Base-by-base conservation (phyloP, 108 stramenopile genomes). In the Schizochytrium sp. region DNA sequence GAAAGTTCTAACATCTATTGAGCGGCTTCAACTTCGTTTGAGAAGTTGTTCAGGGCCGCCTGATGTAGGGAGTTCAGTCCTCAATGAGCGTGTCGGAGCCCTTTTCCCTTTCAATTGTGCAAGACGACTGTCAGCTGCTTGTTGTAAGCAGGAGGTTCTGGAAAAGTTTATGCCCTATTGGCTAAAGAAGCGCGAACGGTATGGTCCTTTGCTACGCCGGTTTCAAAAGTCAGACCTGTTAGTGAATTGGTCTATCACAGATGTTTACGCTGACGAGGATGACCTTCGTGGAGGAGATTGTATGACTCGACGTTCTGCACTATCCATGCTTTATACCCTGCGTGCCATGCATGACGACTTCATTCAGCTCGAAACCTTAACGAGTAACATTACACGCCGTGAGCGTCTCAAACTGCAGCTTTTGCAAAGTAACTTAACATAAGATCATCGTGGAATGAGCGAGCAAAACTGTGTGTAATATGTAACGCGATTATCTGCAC, bases 241-340 rank as follows among this genome's bases (percentile, higher is more conserved):
- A n/a, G 76, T 55, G 5, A 83, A 83, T 50, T 83, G 76, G 76
- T 50, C 76, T n/a, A 83, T 40, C n/a, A 55, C 76, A 83, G 76
- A 83, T 5, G 10, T 49, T 7, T 55, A 55, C 28, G 47, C 76
- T 56, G 76, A 83, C 76, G 76, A 83, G 76, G 76, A 49, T 38
- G 76, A 83, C 3, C 47, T 55, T 49, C 15, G 50, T 47, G 53
- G 76, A 13, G 28, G n/a, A 0, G 47, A 49, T 83, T 47, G 50
- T 13, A 10, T 83, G 50, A 83, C 47, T 10, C 47, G 76, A n/a
- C 76, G 53, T 5, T 5, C n/a, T 5, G 53, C 76, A 40, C 47
- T 55, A 12, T 83, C 76, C 17, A 83, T 83, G 76, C 47, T 83
- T 10, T 83, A 49, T 40, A 55, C 76, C 8, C 47, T 83, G 47